Conservation (phyloP, 805 yeast species). For the Kuraishia floccosa region DNA sequence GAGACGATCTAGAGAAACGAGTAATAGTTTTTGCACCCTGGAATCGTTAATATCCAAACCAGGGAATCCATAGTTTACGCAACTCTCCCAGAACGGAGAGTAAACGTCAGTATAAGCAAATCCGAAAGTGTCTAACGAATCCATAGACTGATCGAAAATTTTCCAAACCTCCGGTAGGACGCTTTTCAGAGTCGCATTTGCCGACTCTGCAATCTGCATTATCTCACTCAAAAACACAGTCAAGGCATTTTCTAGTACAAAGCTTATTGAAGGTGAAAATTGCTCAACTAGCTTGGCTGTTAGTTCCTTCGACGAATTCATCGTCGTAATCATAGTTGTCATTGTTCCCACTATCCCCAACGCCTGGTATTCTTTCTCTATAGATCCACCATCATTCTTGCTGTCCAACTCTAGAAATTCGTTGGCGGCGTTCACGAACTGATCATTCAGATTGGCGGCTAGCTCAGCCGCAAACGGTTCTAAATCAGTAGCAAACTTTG, state of each 20-base stretch:
- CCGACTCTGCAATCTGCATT: conserved; percentile 60
- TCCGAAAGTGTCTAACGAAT: conserved; percentile 40
- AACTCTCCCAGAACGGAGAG: conserved; percentile 35
- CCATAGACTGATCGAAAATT: conserved; percentile 27
- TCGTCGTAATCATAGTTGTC: conserved; percentile 68
- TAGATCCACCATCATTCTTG: conserved; percentile 24
- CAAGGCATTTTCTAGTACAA: conserved; percentile 52
- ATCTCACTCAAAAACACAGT: conserved; percentile 70
- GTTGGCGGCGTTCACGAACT: conserved; percentile 57
- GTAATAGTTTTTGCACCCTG: background rate
- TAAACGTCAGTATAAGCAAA: conserved; percentile 36
- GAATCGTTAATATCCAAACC: conserved; percentile 6
- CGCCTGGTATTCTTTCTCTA: conserved; percentile 64
- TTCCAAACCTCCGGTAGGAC: conserved; percentile 34
- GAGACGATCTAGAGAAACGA: conserved; percentile 11
- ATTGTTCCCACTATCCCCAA: conserved; percentile 73
- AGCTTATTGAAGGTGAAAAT: conserved; percentile 57
- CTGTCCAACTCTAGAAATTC: conserved; percentile 38
- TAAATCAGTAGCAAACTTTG: conserved; percentile 70
- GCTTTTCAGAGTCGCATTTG: conserved; percentile 44
- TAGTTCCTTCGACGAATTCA: conserved; percentile 65
- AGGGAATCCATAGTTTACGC: conserved; percentile 32
- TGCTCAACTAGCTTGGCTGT: conserved; percentile 55
- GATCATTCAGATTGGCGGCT: conserved; percentile 51
- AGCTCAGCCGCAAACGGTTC: conserved; percentile 84